phyloP scores from a whole-genome alignment of 495 filamentous ascomycete species.

The Hypoxylon perforatum region DNA sequence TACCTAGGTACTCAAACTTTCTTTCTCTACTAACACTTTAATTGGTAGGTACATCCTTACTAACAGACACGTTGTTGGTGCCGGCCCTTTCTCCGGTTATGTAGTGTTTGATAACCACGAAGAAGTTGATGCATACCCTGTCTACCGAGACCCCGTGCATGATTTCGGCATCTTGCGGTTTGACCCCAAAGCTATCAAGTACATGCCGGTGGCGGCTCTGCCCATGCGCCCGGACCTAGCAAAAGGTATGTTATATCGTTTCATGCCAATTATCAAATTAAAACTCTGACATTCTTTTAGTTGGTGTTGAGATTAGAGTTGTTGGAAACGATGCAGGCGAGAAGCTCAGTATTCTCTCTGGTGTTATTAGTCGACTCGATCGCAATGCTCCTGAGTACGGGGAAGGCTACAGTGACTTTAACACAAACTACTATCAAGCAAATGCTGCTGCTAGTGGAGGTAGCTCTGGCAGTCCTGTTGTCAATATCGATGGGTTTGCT shows the following conservation, averaged over 20 bases:
- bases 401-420: conserved; percentile 98
- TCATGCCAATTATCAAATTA: not conserved
- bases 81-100: conserved; percentile 97
- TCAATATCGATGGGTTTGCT: conserved; percentile 92
- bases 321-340: conserved; percentile 99
- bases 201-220: conserved; percentile 87
- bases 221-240: conserved; percentile 87
- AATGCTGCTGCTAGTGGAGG: conserved; percentile 96
- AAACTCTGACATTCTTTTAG: conserved; percentile 48
- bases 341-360: conserved; percentile 97
- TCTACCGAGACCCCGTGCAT: conserved; percentile 98
- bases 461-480: conserved; percentile 95
- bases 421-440: conserved; percentile 99
- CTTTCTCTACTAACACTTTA: conserved; percentile 50
- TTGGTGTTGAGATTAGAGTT: conserved; percentile 93
- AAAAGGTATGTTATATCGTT: conserved; percentile 54
- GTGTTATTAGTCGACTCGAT: conserved; percentile 95
- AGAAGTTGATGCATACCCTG: conserved; percentile 94
- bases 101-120: conserved; percentile 99
- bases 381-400: conserved; percentile 98
- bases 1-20: conserved; percentile 12
- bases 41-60: conserved; percentile 75
- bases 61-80: conserved; percentile 93
- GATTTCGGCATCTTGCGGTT: conserved; percentile 98
- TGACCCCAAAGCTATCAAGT: conserved; percentile 93